Evolutionary conservation across 176 grass and related monocot species (phyloP).

Genomic region (Raddia guianensis): DNA sequence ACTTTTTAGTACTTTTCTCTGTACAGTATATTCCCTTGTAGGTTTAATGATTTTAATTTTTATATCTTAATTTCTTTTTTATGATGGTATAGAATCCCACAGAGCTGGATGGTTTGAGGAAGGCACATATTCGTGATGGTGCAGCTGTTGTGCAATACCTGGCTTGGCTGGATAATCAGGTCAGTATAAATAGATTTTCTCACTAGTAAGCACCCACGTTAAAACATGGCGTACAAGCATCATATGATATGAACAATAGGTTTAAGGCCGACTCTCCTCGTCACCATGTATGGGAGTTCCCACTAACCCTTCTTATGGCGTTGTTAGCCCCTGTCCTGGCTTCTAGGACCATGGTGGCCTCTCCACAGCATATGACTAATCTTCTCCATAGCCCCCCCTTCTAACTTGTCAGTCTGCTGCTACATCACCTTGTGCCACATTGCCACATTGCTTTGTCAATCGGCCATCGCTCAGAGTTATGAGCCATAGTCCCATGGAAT

Average conservation of each 20-base stretch:
- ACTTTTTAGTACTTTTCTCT: neutral
- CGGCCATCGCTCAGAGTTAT: constrained; percentile 39
- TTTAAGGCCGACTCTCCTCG: constrained; percentile 13
- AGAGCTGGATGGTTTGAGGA: constrained; percentile 90
- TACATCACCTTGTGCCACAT: constrained; percentile 56
- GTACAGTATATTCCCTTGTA: constrained; percentile 11
- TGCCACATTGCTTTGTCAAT: constrained; percentile 18
- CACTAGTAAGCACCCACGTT: neutral
- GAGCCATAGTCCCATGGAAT: constrained; percentile 1
- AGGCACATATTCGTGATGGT: constrained; percentile 94
- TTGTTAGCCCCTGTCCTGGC: neutral
- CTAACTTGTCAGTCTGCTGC: constrained; percentile 46
- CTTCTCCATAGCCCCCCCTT: constrained; percentile 41
- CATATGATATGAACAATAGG: constrained; percentile 29
- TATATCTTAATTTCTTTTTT: constrained; percentile 36
- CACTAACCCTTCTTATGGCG: constrained; percentile 19
- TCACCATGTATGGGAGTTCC: constrained; percentile 59
- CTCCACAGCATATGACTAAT: constrained; percentile 51
- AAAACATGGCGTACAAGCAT: constrained; percentile 40
- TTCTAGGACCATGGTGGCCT: constrained; percentile 33
- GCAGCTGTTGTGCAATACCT: constrained; percentile 87
- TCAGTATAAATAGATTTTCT: constrained; percentile 46
- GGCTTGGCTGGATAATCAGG: constrained; percentile 94
- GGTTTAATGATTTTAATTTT: constrained; percentile 8
- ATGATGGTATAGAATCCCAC: constrained; percentile 67